phyloP scores from a whole-genome alignment of 371 early-diverging fungal genomes.

The Lichtheimia hyalospora region DNA sequence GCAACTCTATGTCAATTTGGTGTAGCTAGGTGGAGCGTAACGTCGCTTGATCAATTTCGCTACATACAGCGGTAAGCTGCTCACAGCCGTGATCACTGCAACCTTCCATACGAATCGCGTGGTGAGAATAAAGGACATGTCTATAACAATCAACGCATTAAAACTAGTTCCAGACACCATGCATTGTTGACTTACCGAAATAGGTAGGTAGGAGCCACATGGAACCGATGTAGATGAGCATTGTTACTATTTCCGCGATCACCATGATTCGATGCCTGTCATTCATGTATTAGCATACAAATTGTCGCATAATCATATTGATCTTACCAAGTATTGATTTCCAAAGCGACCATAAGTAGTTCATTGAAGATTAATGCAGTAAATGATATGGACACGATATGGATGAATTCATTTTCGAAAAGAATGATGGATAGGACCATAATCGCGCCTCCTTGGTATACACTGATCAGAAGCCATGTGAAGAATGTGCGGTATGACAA shows the following conservation, averaged over 20 bases:
- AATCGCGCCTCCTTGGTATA: slow-evolving; percentile 96
- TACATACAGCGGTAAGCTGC: slow-evolving; percentile 82
- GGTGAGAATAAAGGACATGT: slow-evolving; percentile 84
- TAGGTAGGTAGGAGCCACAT: slow-evolving; percentile 88
- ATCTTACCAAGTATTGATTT: slow-evolving; percentile 84
- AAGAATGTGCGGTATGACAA: slow-evolving; percentile 93
- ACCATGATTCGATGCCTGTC: slow-evolving; percentile 83
- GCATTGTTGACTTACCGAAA: slow-evolving; percentile 68
- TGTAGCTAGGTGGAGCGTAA: slow-evolving; percentile 78
- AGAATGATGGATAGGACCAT: slow-evolving; percentile 94
- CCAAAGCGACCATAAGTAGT: slow-evolving; percentile 96
- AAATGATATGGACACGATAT: slow-evolving; percentile 96
- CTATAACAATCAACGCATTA: slow-evolving; percentile 30
- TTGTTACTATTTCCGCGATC: slow-evolving; percentile 77
- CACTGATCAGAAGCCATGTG: slow-evolving; percentile 92
- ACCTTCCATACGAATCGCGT: slow-evolving; percentile 88
- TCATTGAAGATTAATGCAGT: slow-evolving; percentile 98
- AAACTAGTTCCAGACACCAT: too few species aligned
- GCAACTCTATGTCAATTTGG: slow-evolving; percentile 53
- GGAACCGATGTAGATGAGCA: slow-evolving; percentile 82
- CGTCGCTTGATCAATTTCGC: slow-evolving; percentile 69
- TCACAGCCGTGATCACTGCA: slow-evolving; percentile 85
- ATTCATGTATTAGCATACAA: background rate
- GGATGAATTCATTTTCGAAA: slow-evolving; percentile 95
- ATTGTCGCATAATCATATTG: background rate